Percentiles rank a stretch among this genome's conserved stretches.
Evolutionary conservation across 2,329 filamentous ascomycete species (phyloP).

Genomic region (Ophiognomonia clavigignenti-juglandacearum): DNA sequence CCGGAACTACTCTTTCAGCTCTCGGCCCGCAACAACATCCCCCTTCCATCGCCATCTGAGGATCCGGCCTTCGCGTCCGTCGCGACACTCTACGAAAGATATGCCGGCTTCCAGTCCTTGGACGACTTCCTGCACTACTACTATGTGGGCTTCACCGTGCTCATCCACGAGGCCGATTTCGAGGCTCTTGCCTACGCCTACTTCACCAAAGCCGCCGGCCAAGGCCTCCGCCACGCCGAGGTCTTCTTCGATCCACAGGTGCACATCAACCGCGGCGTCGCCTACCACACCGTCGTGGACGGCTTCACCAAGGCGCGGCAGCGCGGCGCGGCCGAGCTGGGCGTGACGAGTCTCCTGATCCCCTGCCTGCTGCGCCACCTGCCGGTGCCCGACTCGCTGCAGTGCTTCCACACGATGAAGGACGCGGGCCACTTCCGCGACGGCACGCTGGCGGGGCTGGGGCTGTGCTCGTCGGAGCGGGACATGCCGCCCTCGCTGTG

Average conservation of each 20-base stretch:
- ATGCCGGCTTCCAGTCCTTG: constrained; percentile 62
- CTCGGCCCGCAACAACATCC: constrained; percentile 60
- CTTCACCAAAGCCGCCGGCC: constrained; percentile 57
- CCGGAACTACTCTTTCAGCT: constrained; percentile 66
- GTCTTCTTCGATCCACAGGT: constrained; percentile 80
- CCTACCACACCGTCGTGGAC: constrained; percentile 57
- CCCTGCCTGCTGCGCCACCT: constrained; percentile 70
- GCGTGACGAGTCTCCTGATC: constrained; percentile 61
- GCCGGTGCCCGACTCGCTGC: constrained; percentile 51
- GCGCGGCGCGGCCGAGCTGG: constrained; percentile 58
- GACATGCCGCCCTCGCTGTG: constrained; percentile 50
- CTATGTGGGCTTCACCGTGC: constrained; percentile 69
- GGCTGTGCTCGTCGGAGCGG: constrained; percentile 25
- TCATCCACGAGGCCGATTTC: constrained; percentile 63
- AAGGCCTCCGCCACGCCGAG: constrained; percentile 68
- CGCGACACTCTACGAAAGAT: constrained; percentile 56
- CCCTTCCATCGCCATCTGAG: constrained; percentile 45
- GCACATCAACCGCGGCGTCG: constrained; percentile 59
- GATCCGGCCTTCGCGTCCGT: constrained; percentile 61
- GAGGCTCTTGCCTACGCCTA: constrained; percentile 69
- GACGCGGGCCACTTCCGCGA: constrained; percentile 40
- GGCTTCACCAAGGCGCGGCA: constrained; percentile 58
- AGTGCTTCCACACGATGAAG: constrained; percentile 37
- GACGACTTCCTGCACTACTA: constrained; percentile 78
- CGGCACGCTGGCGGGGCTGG: constrained; percentile 22